Evolutionary conservation across 371 early-diverging fungal species (phyloP).

Genomic region (Nematocida ironsii): DNA sequence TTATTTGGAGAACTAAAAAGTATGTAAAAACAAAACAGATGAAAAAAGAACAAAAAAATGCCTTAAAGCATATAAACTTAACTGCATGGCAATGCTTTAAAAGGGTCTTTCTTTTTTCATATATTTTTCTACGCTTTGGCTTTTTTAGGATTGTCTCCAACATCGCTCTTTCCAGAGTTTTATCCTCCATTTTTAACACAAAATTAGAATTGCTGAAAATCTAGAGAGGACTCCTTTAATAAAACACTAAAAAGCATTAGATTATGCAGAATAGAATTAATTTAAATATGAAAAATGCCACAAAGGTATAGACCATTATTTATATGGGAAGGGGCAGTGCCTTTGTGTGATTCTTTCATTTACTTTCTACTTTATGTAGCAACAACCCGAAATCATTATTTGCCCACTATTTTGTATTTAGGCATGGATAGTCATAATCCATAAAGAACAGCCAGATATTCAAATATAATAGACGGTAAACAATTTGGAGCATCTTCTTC

Average conservation of each 20-base stretch:
- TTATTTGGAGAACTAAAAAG: neutral
- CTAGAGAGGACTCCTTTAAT: neutral
- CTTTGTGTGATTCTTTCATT: too few relatives aligned
- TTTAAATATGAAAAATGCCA: too few relatives aligned
- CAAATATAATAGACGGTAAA: too few relatives aligned
- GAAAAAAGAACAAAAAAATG: constrained; percentile 15
- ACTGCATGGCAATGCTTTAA: neutral
- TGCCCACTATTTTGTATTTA: too few relatives aligned
- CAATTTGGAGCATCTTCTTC: too few relatives aligned
- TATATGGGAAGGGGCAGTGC: too few relatives aligned
- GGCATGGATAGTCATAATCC: too few relatives aligned
- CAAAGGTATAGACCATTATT: too few relatives aligned
- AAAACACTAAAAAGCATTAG: neutral
- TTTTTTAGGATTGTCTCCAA: constrained; percentile 31
- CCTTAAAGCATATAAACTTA: neutral
- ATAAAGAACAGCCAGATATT: too few relatives aligned
- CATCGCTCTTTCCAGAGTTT: constrained; percentile 13
- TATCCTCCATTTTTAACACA: constrained; percentile 5
- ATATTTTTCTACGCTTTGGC: constrained; percentile 16
- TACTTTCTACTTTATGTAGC: too few relatives aligned
- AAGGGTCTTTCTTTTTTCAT: constrained; percentile 23
- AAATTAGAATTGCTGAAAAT: neutral
- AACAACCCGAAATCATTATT: too few relatives aligned
- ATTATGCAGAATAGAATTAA: neutral
- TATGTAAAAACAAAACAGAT: neutral